Percentiles rank a stretch among this genome's conserved stretches.
Conservation (phyloP, 192 early-diverging fungal species). For the Linnemannia hyalina region DNA sequence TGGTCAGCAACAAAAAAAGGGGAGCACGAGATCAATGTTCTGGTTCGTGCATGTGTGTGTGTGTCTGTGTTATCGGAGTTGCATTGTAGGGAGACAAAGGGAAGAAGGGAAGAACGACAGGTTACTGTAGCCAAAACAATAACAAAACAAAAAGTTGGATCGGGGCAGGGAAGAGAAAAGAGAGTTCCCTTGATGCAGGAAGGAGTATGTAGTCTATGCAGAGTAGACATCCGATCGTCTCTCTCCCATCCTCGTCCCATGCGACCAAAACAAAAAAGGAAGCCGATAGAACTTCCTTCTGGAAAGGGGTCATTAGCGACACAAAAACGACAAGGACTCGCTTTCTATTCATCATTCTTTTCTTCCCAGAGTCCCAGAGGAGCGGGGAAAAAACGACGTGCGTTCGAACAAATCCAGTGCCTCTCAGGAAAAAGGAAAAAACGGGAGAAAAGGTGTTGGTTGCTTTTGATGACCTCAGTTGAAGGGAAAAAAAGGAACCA, state of each 20-base stretch:
- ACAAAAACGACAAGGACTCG: neutral
- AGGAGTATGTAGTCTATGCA: neutral
- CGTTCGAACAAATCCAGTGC: neutral
- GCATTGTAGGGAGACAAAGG: neutral
- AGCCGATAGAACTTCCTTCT: neutral
- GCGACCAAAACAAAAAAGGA: neutral
- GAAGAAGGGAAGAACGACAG: neutral
- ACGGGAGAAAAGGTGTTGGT: neutral
- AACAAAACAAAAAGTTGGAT: slow-evolving; percentile 3
- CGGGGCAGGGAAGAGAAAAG: neutral
- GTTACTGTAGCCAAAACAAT: neutral
- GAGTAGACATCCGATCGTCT: neutral
- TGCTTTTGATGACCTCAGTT: neutral
- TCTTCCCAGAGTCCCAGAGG: neutral
- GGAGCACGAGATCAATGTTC: slow-evolving; percentile 12
- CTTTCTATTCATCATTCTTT: neutral
- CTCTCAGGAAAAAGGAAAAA: neutral
- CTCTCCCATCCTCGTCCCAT: neutral
- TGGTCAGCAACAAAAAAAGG: neutral
- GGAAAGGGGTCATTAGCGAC: neutral
- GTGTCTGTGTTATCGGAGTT: slow-evolving; percentile 1
- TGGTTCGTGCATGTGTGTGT: neutral
- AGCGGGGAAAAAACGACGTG: neutral
- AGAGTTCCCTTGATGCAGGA: neutral
- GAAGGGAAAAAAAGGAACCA: neutral